Conservation (phyloP, 2,329 filamentous ascomycete species). For the Raffaelea ambrosiae region DNA sequence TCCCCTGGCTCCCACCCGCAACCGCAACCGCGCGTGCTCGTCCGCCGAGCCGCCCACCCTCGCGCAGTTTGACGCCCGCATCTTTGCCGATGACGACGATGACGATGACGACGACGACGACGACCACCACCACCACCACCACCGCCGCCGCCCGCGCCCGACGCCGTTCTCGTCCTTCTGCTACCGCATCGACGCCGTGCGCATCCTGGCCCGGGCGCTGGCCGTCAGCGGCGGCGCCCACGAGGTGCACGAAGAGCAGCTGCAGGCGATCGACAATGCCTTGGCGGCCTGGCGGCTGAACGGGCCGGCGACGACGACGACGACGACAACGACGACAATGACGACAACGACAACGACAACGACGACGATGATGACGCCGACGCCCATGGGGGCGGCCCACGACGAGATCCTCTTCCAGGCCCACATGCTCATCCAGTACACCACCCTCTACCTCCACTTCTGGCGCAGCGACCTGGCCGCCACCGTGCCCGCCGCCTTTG, state of each 20-base stretch:
- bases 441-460: constrained; percentile 3
- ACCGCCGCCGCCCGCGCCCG: too few relatives aligned
- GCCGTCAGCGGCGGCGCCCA: constrained; percentile 1
- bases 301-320: constrained; percentile 48
- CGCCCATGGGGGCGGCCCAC: constrained; percentile 19
- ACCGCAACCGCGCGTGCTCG: background rate
- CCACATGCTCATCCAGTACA: constrained; percentile 40
- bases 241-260: background rate
- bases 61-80: constrained; percentile 1
- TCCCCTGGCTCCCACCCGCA: too few relatives aligned
- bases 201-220: constrained; percentile 50
- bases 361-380: too few relatives aligned
- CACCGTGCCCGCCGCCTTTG: constrained; percentile 1
- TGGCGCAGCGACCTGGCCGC: constrained; percentile 2
- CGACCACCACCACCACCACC: too few relatives aligned
- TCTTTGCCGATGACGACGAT: background rate
- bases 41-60: background rate
- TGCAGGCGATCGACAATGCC: constrained; percentile 43
- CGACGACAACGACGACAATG: too few relatives aligned
- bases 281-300: constrained; percentile 56
- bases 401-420: constrained; percentile 63
- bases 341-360: too few relatives aligned
- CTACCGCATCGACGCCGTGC: constrained; percentile 55
- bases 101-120: too few relatives aligned
- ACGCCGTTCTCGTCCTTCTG: constrained; percentile 49